Conservation (phyloP, 495 filamentous ascomycete species). For the Thermothielavioides terrestris region DNA sequence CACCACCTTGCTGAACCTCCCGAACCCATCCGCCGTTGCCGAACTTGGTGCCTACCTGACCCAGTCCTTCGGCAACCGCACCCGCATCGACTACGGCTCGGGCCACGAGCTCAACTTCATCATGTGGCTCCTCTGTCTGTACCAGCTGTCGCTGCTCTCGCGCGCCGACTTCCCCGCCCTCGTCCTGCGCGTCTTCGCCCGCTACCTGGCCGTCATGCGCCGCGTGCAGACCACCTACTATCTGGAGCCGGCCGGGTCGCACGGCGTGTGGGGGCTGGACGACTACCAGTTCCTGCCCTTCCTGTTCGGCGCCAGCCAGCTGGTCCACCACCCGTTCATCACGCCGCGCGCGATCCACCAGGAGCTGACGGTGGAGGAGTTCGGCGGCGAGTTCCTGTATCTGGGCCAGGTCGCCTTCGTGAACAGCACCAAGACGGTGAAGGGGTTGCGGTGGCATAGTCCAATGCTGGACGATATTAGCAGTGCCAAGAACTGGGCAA, state of each 20-base stretch:
- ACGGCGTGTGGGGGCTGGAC: slow-evolving; percentile 95
- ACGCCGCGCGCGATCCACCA: slow-evolving; percentile 85
- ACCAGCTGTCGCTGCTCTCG: slow-evolving; percentile 62
- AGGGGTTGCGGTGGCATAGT: slow-evolving; percentile 91
- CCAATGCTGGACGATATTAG: slow-evolving; percentile 98
- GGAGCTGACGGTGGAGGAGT: slow-evolving; percentile 74
- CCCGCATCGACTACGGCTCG: slow-evolving; percentile 92
- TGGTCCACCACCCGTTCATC: slow-evolving; percentile 78
- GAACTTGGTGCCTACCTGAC: slow-evolving; percentile 75
- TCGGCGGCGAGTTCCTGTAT: slow-evolving; percentile 74
- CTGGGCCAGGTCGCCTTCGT: slow-evolving; percentile 88
- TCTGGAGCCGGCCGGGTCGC: slow-evolving; percentile 88
- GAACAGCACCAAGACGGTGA: slow-evolving; percentile 92
- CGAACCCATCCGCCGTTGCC: slow-evolving; percentile 41
- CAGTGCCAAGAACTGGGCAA: slow-evolving; percentile 80
- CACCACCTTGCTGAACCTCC: slow-evolving; percentile 48
- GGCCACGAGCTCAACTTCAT: slow-evolving; percentile 96
- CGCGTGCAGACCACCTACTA: slow-evolving; percentile 82
- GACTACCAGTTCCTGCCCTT: slow-evolving; percentile 98
- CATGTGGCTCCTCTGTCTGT: slow-evolving; percentile 85
- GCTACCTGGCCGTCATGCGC: slow-evolving; percentile 75
- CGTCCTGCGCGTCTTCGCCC: slow-evolving; percentile 67
- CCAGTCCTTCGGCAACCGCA: slow-evolving; percentile 74
- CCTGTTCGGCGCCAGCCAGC: slow-evolving; percentile 84
- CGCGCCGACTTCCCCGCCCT: slow-evolving; percentile 58